Evolutionary conservation across 306 rosid species (phyloP).

Genomic region (Medicago lupulina): DNA sequence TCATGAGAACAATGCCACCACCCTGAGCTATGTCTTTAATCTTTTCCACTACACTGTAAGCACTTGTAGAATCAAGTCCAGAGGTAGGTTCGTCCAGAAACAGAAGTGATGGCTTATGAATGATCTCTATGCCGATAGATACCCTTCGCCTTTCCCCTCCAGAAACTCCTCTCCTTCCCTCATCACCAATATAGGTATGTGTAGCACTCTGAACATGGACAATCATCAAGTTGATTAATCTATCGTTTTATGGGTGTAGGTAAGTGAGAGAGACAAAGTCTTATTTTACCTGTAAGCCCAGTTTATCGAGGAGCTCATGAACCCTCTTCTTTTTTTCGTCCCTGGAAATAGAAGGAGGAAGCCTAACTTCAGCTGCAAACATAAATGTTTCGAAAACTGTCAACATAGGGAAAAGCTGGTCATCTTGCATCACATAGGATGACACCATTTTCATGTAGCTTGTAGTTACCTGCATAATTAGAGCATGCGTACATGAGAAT

Average conservation of each 20-base stretch:
- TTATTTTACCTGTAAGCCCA: constrained; percentile 69
- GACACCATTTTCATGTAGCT: constrained; percentile 94
- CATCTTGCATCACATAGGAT: constrained; percentile 97
- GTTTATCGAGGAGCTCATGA: constrained; percentile 71
- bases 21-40: constrained; percentile 85
- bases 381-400: constrained; percentile 84
- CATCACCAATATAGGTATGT: constrained; percentile 85
- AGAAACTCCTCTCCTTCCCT: constrained; percentile 83
- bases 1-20: constrained; percentile 89
- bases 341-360: constrained; percentile 75
- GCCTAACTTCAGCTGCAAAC: constrained; percentile 95
- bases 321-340: constrained; percentile 75
- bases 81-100: constrained; percentile 95
- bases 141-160: constrained; percentile 92
- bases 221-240: constrained; percentile 5
- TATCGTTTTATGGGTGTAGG: background rate
- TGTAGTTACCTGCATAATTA: constrained; percentile 64
- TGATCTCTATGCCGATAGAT: constrained; percentile 85
- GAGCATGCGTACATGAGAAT: constrained; percentile 22
- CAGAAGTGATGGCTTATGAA: constrained; percentile 77
- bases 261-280: background rate
- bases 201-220: constrained; percentile 70
- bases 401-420: constrained; percentile 86
- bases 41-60: constrained; percentile 85
- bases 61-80: constrained; percentile 91